phyloP scores from a whole-genome alignment of 1,284 basidiomycete species.

The Cryptococcus sp. region DNA sequence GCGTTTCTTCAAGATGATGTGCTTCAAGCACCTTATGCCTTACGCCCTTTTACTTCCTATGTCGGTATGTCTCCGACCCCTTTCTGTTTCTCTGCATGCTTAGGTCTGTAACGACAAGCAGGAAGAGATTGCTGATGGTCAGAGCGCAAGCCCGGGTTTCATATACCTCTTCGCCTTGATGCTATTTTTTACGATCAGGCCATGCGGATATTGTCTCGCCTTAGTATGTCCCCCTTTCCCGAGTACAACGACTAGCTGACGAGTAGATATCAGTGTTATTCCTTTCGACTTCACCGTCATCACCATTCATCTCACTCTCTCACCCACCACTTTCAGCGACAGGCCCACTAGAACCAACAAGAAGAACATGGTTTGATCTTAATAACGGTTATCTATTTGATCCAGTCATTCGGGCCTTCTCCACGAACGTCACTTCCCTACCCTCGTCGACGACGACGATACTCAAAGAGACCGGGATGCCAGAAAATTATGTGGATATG shows the following conservation, averaged over 20 bases:
- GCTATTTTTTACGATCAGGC: conserved; percentile 25
- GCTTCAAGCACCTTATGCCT: conserved; percentile 66
- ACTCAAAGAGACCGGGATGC: conserved; percentile 6
- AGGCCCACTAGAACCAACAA: not conserved
- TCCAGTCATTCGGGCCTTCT: conserved; percentile 30
- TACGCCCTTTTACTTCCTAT: conserved; percentile 55
- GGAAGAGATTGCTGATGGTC: not conserved
- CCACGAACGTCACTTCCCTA: conserved; percentile 11
- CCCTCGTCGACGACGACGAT: no score
- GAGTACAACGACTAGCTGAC: not conserved
- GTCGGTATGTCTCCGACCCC: conserved; percentile 18
- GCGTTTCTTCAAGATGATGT: conserved; percentile 22
- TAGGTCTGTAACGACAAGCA: not conserved
- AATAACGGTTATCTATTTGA: conserved; percentile 32
- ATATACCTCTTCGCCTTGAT: conserved; percentile 20
- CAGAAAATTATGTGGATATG: conserved; percentile 28
- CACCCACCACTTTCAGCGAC: not conserved
- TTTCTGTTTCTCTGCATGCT: no score
- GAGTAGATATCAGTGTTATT: conserved; percentile 32
- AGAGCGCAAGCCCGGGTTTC: conserved; percentile 34
- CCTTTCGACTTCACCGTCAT: conserved; percentile 36
- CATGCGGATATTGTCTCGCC: conserved; percentile 35
- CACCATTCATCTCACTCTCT: conserved; percentile 30
- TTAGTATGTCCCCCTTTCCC: conserved; percentile 20
- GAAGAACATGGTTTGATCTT: conserved; percentile 18